Conservation (phyloP, 2,329 filamentous ascomycete genomes). For the Sodiomyces alkalinus region DNA sequence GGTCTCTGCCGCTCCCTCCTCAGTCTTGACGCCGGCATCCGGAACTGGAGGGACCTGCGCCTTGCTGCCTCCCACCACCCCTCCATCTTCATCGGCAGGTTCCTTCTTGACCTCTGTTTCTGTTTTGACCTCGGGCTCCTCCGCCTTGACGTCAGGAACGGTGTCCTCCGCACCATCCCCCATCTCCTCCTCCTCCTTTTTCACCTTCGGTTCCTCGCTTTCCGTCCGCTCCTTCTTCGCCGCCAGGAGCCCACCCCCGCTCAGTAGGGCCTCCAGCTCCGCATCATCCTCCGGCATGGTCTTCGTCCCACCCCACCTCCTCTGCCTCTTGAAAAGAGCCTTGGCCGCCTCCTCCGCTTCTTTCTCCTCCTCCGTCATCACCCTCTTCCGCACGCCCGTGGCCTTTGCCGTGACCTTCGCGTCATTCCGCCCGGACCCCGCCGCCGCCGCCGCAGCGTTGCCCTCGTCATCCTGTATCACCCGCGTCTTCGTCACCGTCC, state of each 20-base stretch:
- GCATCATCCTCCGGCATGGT: constrained; percentile 29
- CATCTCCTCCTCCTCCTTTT: constrained; percentile 7
- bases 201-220: constrained; percentile 9
- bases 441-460: no score
- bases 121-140: constrained; percentile 10
- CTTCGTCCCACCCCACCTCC: constrained; percentile 36
- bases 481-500: constrained; percentile 57
- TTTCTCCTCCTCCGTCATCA: constrained; percentile 41
- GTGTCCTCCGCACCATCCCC: constrained; percentile 11
- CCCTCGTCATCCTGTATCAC: constrained; percentile 31
- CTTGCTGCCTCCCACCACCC: constrained; percentile 2
- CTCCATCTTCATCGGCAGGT: constrained; percentile 11
- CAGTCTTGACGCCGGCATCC: constrained; percentile 22
- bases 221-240: constrained; percentile 14
- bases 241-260: constrained; percentile 16
- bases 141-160: constrained; percentile 14
- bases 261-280: constrained; percentile 49
- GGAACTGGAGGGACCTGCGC: constrained; percentile 4
- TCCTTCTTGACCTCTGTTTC: constrained; percentile 22
- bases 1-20: constrained; percentile 15
- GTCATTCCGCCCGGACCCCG: no score
- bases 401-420: constrained; percentile 30
- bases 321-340: constrained; percentile 43
- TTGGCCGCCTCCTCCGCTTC: constrained; percentile 45
- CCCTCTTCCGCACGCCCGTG: constrained; percentile 47